These are phyloP conservation scores for Calonectria hawksworthii DNA, from an alignment of 2,329 filamentous ascomycete species.

Conservation along the genomic window DNA sequence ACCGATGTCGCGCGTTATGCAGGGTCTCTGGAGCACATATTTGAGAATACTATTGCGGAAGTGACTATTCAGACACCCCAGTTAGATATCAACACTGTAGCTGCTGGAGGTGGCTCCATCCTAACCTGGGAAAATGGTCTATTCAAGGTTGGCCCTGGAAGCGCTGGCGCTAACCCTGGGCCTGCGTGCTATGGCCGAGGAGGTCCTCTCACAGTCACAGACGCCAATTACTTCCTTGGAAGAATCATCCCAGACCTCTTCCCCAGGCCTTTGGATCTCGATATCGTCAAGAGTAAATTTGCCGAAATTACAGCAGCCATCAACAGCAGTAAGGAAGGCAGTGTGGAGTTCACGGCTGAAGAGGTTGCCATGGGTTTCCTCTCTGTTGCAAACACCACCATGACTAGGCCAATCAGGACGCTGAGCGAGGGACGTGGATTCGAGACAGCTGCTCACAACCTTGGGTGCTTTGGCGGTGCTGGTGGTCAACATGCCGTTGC, in stretches of 20 bases:
- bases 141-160: slow-evolving; percentile 73
- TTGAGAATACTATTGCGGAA: slow-evolving; percentile 78
- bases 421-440: slow-evolving; percentile 53
- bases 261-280: slow-evolving; percentile 63
- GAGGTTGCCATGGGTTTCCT: slow-evolving; percentile 54
- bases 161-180: slow-evolving; percentile 76
- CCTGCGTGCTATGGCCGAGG: slow-evolving; percentile 79
- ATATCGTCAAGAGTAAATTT: slow-evolving; percentile 54
- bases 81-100: slow-evolving; percentile 80
- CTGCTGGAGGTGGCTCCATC: slow-evolving; percentile 61
- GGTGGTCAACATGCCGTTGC: slow-evolving; percentile 57
- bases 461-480: slow-evolving; percentile 51
- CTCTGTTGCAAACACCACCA: slow-evolving; percentile 52
- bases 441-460: slow-evolving; percentile 50
- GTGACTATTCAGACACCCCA: slow-evolving; percentile 79
- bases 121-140: slow-evolving; percentile 78
- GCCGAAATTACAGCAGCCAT: slow-evolving; percentile 53
- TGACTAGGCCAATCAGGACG: slow-evolving; percentile 52
- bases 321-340: slow-evolving; percentile 51
- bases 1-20: slow-evolving; percentile 80
- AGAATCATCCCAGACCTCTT: slow-evolving; percentile 71
- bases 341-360: slow-evolving; percentile 39
- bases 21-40: slow-evolving; percentile 78
- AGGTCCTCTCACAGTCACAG: slow-evolving; percentile 78
- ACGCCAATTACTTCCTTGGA: slow-evolving; percentile 77